These are phyloP conservation scores for Penicillium sp. DNA, from an alignment of 2,329 filamentous ascomycete genomes.

Conservation along the genomic window DNA sequence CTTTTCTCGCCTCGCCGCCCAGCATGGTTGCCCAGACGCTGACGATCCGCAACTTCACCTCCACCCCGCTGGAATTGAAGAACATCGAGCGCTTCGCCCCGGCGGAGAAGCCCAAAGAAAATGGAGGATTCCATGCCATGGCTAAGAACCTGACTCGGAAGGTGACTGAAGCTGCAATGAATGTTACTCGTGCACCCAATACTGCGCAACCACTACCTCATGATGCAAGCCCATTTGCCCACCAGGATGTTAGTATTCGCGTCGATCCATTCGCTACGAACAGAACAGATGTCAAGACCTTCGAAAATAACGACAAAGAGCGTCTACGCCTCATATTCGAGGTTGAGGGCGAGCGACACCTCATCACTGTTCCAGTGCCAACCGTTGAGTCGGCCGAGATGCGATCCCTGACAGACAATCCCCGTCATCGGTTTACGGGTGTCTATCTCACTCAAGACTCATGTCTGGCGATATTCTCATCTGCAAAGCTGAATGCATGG, in stretches of 20 bases:
- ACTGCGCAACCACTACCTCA: constrained; percentile 41
- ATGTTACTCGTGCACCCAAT: constrained; percentile 39
- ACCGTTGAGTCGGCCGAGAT: constrained; percentile 59
- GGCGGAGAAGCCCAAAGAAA: constrained; percentile 33
- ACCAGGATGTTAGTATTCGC: constrained; percentile 59
- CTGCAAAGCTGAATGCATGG: constrained; percentile 67
- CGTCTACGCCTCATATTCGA: constrained; percentile 72
- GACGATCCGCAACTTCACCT: constrained; percentile 78
- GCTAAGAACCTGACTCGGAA: constrained; percentile 46
- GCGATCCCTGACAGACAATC: constrained; percentile 52
- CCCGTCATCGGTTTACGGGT: constrained; percentile 57
- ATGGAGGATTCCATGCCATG: constrained; percentile 28
- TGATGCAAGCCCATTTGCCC: constrained; percentile 58
- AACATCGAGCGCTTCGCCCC: constrained; percentile 68
- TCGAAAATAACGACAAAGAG: constrained; percentile 57
- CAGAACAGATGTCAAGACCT: constrained; percentile 58
- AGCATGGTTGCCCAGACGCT: constrained; percentile 46
- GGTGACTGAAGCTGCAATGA: constrained; percentile 40
- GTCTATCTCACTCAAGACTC: constrained; percentile 59
- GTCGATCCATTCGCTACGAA: constrained; percentile 66
- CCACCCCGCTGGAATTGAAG: constrained; percentile 67
- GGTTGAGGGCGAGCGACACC: constrained; percentile 60
- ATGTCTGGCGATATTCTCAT: constrained; percentile 63
- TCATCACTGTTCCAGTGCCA: constrained; percentile 66
- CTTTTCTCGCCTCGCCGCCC: neutral